Evolutionary conservation across 805 yeast genomes (phyloP), one percentile per base, ranked within the genome.

Genomic region (Lipomyces starkeyi): DNA sequence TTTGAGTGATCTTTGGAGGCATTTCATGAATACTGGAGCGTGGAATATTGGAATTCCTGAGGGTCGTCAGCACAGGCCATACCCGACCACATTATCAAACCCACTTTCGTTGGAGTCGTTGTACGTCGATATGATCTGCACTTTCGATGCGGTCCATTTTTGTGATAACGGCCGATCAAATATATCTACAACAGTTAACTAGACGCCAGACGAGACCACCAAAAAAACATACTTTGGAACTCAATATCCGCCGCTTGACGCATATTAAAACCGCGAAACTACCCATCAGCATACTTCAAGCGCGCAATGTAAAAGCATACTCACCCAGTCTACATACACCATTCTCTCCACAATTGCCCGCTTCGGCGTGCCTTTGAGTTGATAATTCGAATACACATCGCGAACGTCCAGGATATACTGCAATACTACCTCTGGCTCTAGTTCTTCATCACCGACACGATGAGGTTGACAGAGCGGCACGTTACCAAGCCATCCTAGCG

Each of bases 171-270:
- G 68, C 35, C 40, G 55, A 13, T 67, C 67, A 53, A 66, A 68
- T 20, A 68, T 5, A 25, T 63, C 71, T 68, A 35, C 17, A n/a
- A 43, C 29, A 35, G 17, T 53, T 9, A 34, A 25, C 20, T 34
- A 32, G 3, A 25, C 13, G 11, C 11, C 49, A 14, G 2, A 35
- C n/a, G 11, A 14, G 27, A 8, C 8, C 13, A 14, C 11, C 20
- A 20, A n/a, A 22, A 34, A 22, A 53, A 53, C 17, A 14, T 52
- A 69, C 72, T 43, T 52, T 64, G 64, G 32, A 65, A 64, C 29
- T 70, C 73, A 27, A 68, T 61, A 29, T 70, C 72, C 7, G 72
- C 72, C 3, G 37, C 55, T 53, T 70, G 73, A 22, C 58, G 59
- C 54, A 68, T 43, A 58, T 62, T 68, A n/a, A 70, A 60, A n/a